phyloP scores from a whole-genome alignment of 2,329 filamentous ascomycete species.

The Huntiella savannae region DNA sequence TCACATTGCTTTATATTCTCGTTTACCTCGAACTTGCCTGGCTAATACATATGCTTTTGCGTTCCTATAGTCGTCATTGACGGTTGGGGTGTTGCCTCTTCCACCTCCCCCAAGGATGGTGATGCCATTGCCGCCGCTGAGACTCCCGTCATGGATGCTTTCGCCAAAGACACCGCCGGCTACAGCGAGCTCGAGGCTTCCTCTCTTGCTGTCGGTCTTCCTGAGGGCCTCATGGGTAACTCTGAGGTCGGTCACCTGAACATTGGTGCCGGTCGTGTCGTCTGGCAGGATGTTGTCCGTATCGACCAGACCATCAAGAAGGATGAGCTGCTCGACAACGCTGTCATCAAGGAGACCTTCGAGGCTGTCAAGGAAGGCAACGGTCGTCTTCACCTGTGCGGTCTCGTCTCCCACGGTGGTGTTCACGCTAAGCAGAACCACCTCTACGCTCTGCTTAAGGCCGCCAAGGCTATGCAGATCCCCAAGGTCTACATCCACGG shows the following conservation, averaged over 20 bases:
- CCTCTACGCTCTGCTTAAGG: slow-evolving; percentile 67
- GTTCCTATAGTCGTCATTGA: slow-evolving; percentile 76
- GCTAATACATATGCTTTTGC: slow-evolving; percentile 38
- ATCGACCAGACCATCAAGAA: slow-evolving; percentile 90
- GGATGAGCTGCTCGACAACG: slow-evolving; percentile 54
- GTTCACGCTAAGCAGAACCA: slow-evolving; percentile 95
- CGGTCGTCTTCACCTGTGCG: slow-evolving; percentile 78
- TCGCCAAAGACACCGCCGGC: slow-evolving; percentile 63
- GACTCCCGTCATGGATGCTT: slow-evolving; percentile 86
- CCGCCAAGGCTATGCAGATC: slow-evolving; percentile 73
- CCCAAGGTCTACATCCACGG: slow-evolving; percentile 96
- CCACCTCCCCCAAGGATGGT: slow-evolving; percentile 65
- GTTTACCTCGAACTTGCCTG: slow-evolving; percentile 37
- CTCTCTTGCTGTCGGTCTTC: slow-evolving; percentile 83
- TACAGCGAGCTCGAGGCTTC: slow-evolving; percentile 91
- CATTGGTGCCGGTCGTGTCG: slow-evolving; percentile 90
- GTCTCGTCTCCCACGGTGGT: slow-evolving; percentile 86
- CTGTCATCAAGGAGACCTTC: slow-evolving; percentile 61
- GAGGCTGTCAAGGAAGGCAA: slow-evolving; percentile 68
- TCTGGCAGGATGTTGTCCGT: slow-evolving; percentile 95
- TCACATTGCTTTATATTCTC: slow-evolving; percentile 31
- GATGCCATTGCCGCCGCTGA: slow-evolving; percentile 90
- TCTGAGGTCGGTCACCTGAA: slow-evolving; percentile 97
- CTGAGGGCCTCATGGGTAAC: slow-evolving; percentile 96
- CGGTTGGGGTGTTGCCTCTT: slow-evolving; percentile 82